Evolutionary conservation across 257 asterid genomes (phyloP).

Genomic region (Parsonsia alboflavescens): DNA sequence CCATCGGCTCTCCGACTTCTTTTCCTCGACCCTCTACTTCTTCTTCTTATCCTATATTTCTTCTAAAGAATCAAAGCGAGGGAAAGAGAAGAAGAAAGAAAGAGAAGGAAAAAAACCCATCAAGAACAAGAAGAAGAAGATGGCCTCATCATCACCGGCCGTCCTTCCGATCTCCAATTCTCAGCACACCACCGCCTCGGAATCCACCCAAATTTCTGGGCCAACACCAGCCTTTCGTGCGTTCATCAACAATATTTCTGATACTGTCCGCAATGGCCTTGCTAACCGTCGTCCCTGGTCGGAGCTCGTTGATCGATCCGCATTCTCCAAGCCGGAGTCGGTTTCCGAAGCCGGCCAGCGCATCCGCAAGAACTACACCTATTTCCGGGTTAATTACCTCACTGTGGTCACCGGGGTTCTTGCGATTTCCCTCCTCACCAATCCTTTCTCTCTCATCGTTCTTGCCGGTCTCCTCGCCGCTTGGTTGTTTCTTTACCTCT

Average conservation of each 20-base stretch:
- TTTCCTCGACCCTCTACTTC: neutral
- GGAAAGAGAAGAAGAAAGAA: too few relatives aligned
- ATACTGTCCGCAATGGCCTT: conserved; percentile 50
- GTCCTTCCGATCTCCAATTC: conserved; percentile 59
- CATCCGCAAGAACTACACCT: conserved; percentile 62
- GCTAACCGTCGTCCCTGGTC: conserved; percentile 79
- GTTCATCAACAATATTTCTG: conserved; percentile 39
- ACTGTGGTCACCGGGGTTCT: conserved; percentile 47
- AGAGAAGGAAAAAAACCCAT: too few relatives aligned
- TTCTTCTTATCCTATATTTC: neutral
- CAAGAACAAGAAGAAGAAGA: conserved; percentile 7
- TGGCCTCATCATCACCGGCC: conserved; percentile 61
- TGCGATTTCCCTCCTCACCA: conserved; percentile 54
- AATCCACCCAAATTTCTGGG: conserved; percentile 24
- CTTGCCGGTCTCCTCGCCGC: conserved; percentile 67
- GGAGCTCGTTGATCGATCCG: conserved; percentile 66
- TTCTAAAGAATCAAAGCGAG: neutral
- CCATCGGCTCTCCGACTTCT: neutral
- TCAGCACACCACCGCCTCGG: conserved; percentile 22
- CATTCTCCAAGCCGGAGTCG: conserved; percentile 77
- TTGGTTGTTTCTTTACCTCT: conserved; percentile 81
- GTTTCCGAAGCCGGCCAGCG: conserved; percentile 65
- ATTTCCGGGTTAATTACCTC: conserved; percentile 69
- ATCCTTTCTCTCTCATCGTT: conserved; percentile 65
- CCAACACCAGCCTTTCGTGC: conserved; percentile 50